A percentile compares a stretch with the other conserved stretches of the same genome.
These are phyloP conservation scores for Erythrophleum ivorense DNA, from an alignment of 331 rosid species.

Conservation along the genomic window DNA sequence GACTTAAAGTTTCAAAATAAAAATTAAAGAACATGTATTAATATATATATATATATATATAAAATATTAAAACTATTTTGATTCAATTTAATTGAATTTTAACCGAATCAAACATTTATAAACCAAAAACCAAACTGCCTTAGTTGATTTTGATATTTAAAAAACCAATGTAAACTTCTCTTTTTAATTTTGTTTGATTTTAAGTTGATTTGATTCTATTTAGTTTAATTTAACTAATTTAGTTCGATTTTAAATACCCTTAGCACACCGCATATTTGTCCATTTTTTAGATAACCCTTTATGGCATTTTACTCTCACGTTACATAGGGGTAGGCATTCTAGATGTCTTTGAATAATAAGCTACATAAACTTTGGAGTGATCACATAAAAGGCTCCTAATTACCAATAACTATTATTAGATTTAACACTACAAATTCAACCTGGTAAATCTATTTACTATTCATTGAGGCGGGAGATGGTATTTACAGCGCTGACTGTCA, in stretches of 20 bases:
- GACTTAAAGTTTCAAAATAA: too few relatives aligned
- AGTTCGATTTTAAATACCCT: neutral
- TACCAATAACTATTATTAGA: conserved; percentile 41
- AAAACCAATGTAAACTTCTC: too few relatives aligned
- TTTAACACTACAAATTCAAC: conserved; percentile 28
- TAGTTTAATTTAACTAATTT: neutral
- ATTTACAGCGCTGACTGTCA: conserved; percentile 60
- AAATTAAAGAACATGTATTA: too few relatives aligned
- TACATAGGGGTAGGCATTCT: conserved; percentile 22
- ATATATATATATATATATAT: too few relatives aligned
- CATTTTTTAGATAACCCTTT: conserved; percentile 22
- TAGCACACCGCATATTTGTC: neutral
- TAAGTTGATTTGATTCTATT: too few relatives aligned
- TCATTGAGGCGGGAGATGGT: conserved; percentile 47
- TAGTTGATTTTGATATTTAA: too few relatives aligned
- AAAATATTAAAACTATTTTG: too few relatives aligned
- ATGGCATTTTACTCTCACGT: conserved; percentile 10
- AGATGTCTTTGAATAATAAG: conserved; percentile 30
- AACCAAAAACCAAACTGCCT: too few relatives aligned
- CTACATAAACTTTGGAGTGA: conserved; percentile 42
- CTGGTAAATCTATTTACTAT: conserved; percentile 50
- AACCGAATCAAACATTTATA: too few relatives aligned
- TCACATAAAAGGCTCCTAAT: conserved; percentile 49
- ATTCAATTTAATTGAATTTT: too few relatives aligned
- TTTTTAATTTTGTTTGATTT: too few relatives aligned